These are phyloP conservation scores for Apiosordaria backusii DNA, from an alignment of 495 filamentous ascomycete species.

Conservation along the genomic window DNA sequence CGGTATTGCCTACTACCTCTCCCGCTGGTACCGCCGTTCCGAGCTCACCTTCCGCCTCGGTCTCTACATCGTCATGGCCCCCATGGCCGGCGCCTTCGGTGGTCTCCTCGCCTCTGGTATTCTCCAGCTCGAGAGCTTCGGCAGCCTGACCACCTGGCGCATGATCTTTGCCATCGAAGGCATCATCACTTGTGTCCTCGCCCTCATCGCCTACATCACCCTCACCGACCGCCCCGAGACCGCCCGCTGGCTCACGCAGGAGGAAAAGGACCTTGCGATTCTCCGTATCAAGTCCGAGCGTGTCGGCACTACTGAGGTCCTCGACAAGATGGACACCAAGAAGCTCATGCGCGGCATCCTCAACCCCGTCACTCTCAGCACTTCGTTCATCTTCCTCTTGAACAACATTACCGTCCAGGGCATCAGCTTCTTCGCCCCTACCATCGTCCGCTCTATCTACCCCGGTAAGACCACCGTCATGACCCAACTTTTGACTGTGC, in stretches of 20 bases:
- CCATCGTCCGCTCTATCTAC: conserved; percentile 66
- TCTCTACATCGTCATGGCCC: conserved; percentile 70
- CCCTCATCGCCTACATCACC: conserved; percentile 50
- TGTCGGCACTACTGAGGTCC: conserved; percentile 58
- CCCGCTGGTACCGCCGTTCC: conserved; percentile 64
- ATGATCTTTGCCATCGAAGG: conserved; percentile 70
- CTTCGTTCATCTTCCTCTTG: conserved; percentile 63
- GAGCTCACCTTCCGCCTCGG: conserved; percentile 68
- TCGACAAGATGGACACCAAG: conserved; percentile 59
- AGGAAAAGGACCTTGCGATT: conserved; percentile 52
- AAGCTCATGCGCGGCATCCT: conserved; percentile 47
- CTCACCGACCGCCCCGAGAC: conserved; percentile 61
- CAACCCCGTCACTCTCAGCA: conserved; percentile 42
- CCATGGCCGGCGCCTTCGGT: conserved; percentile 67
- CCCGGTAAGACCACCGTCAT: conserved; percentile 51
- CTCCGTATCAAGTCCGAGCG: conserved; percentile 62
- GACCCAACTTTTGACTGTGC: conserved; percentile 60
- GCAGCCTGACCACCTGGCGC: conserved; percentile 52
- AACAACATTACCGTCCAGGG: conserved; percentile 76
- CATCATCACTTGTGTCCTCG: conserved; percentile 54
- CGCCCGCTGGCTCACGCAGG: conserved; percentile 53
- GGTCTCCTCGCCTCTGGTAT: conserved; percentile 64
- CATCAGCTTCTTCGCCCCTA: conserved; percentile 68
- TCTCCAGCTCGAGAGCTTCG: conserved; percentile 49
- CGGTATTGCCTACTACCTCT: conserved; percentile 70